Base-by-base conservation (phyloP, 2,329 filamentous ascomycete genomes). In the Nemania diffusa region DNA sequence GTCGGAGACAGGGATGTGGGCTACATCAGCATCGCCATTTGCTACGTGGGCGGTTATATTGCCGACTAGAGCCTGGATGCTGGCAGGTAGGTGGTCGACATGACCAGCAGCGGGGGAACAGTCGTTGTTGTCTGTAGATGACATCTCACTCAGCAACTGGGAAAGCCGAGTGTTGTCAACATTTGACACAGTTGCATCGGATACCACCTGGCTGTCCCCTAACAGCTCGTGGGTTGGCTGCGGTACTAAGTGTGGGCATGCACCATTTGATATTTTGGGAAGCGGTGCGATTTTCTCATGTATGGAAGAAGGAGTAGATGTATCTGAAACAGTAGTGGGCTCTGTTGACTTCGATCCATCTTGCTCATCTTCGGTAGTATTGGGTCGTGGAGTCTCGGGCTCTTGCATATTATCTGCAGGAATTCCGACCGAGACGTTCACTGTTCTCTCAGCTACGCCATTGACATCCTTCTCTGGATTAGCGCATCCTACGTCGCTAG, bases 381-480 rank as follows among this genome's bases (percentile, higher is more conserved):
- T 78, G 69, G 78, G 77, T 57, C 74, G 78, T 64, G 83, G 81
- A 64, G 84, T 85, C 76, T 85, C 82, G 81, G 84, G 84, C 42
- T 79, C 83, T 75, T 82, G 84, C 73, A 82, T 81, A 78, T 85
- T 84, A 72, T 85, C 83, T 79, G 85, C 83, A 75, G 79, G 81
- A 76, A 76, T 77, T 72, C 78, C 75, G 60, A 72, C 69, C 22
- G 75, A 70, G n/a, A 62, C 62, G 51, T 73, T 65, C 44, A 73
- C 76, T 42, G 20, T 53, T 55, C 29, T 62, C 40, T 55, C 15
- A n/a, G 51, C 32, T 32, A 40, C 32, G 26, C 46, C 44, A 63
- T 73, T 73, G 67, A 73, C 69, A 57, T 73, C 70, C 50, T 77
- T 62, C 63, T 67, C 60, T 32, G 57, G 42, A 51, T 40, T 42